These are phyloP conservation scores for Cryptococcus hybrid DNA, from an alignment of 1,284 basidiomycete species.

Conservation along the genomic window DNA sequence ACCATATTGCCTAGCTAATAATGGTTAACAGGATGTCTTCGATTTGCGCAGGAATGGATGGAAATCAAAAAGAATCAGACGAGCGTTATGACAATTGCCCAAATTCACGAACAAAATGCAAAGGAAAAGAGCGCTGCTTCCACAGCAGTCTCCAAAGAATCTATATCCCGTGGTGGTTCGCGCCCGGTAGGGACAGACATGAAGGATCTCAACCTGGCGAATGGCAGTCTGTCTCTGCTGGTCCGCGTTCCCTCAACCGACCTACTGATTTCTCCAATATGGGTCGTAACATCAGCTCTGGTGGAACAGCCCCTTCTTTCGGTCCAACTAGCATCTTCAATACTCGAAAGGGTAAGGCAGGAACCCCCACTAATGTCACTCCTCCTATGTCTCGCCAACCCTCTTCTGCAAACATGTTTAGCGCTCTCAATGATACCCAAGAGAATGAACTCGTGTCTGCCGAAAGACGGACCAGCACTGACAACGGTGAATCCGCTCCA, in stretches of 20 bases:
- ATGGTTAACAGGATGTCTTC: constrained; percentile 67
- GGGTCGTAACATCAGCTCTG: constrained; percentile 71
- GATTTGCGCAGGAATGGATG: constrained; percentile 84
- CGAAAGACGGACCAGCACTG: constrained; percentile 33
- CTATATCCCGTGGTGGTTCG: constrained; percentile 76
- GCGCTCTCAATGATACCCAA: constrained; percentile 64
- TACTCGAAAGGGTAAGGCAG: constrained; percentile 50
- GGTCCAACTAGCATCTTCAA: constrained; percentile 80
- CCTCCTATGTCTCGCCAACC: constrained; percentile 71
- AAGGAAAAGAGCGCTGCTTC: constrained; percentile 68
- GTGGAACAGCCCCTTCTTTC: constrained; percentile 68
- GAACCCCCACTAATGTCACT: constrained; percentile 56
- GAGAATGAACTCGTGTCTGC: constrained; percentile 48
- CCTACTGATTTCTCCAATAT: constrained; percentile 55
- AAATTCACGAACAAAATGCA: constrained; percentile 77
- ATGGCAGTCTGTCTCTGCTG: constrained; percentile 74
- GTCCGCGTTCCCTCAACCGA: constrained; percentile 64
- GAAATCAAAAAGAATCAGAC: constrained; percentile 70
- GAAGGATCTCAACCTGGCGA: constrained; percentile 66
- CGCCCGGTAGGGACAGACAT: constrained; percentile 72
- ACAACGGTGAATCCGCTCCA: constrained; percentile 52
- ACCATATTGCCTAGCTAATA: constrained; percentile 15
- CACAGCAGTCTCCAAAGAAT: constrained; percentile 51
- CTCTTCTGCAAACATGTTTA: constrained; percentile 85
- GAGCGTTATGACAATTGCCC: constrained; percentile 84